Base-by-base conservation (phyloP, 306 rosid species). In the Pyrus communis region DNA sequence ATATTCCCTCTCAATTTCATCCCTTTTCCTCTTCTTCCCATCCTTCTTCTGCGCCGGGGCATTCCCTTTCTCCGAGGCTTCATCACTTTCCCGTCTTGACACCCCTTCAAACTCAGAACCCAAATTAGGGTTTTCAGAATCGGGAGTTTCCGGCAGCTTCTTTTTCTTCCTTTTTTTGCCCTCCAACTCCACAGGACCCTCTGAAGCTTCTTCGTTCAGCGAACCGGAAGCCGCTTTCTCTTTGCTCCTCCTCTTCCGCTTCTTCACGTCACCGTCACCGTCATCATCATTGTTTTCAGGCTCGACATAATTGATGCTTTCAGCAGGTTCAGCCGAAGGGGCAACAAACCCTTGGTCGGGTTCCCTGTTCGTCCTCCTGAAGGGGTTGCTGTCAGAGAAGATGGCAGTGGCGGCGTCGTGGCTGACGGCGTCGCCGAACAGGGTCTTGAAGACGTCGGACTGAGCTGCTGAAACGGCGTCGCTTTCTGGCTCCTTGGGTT, bases 1-100 rank as follows among this genome's bases (percentile, higher is more conserved):
- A 70, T 93, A 95, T 69, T 88, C 92, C 54, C 76, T 88, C 90
- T 95, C 99, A 61, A 95, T 80, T 40, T 92, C 99, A 6, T 92
- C 96, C 76, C 96, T 89, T 60, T 95, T 95, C 77, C 98, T 90
- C 88, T 91, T 91, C 85, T 80, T 92, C 83, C 60, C 71, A 0
- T 69, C 75, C 83, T 9, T 71, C 72, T 81, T 76, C 59, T 62
- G 80, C 64, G 12, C 73, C 64, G 18, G 51, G 33, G 45, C 23
- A 22, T 67, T n/a, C 12, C 9, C 7, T 2, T 2, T 51, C 55
- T 15, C 9, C 8, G 55, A 51, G 55, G 9, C 21, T 51, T 51
- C 71, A 30, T 43, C 80, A 43, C 11, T 54, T n/a, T 18, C 59
- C 64, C 27, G 4, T 51, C 70, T 49, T 31, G 72, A 19, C 15